phyloP scores from a whole-genome alignment of 2,329 filamentous ascomycete species.

The Emergomyces pasteurianus region DNA sequence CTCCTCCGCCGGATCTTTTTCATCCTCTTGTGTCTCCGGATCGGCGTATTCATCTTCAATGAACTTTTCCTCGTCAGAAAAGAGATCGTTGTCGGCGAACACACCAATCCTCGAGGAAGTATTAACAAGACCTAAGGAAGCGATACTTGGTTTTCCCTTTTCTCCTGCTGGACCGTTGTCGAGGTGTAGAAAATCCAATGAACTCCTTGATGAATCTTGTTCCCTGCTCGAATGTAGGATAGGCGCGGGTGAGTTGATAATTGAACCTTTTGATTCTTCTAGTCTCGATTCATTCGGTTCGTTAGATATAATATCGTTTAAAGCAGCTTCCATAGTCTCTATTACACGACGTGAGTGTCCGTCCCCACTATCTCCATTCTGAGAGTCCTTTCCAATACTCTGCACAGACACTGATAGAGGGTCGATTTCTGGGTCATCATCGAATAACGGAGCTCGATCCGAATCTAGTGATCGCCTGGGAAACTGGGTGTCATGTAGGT shows the following conservation, averaged over 20 bases:
- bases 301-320: conserved; percentile 85
- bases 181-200: conserved; percentile 43
- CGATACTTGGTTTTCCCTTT: conserved; percentile 68
- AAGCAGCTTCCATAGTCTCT: conserved; percentile 80
- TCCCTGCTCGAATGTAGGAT: conserved; percentile 44
- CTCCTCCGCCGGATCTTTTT: conserved; percentile 59
- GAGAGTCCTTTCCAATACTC: conserved; percentile 64
- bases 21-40: conserved; percentile 43
- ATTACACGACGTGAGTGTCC: conserved; percentile 68
- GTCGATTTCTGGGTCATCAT: conserved; percentile 63
- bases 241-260: conserved; percentile 30
- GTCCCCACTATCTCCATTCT: conserved; percentile 36
- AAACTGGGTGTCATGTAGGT: conserved; percentile 31
- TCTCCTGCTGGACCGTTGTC: conserved; percentile 35
- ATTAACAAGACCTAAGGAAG: conserved; percentile 82
- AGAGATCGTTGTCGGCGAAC: conserved; percentile 86
- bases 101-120: conserved; percentile 79
- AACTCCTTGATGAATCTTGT: conserved; percentile 50
- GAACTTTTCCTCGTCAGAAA: conserved; percentile 76
- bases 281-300: conserved; percentile 54
- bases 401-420: conserved; percentile 64
- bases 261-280: conserved; percentile 25
- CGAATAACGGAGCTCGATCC: conserved; percentile 52
- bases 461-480: conserved; percentile 62
- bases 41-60: conserved; percentile 78